Percentiles rank a stretch among this genome's conserved stretches.
Evolutionary conservation across 148 eudicot genomes (phyloP).

Genomic region (Heliosperma pusillum): DNA sequence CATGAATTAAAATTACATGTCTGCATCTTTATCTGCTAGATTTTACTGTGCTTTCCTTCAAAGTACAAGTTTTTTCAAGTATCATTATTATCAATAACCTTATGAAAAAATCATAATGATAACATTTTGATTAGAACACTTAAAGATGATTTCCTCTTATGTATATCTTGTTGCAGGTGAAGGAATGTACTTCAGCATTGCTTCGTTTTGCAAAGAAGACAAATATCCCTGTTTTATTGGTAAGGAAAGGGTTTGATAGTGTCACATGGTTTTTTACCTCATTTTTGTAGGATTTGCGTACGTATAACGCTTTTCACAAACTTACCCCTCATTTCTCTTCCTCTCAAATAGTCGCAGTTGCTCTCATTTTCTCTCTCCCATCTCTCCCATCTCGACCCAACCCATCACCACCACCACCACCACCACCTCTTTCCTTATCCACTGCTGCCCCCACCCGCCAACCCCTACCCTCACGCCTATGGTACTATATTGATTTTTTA

Average conservation of each 20-base stretch:
- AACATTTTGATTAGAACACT: background rate
- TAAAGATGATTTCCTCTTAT: background rate
- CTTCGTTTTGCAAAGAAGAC: conserved; percentile 93
- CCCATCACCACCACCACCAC: too few species aligned
- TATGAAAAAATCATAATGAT: background rate
- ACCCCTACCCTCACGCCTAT: too few species aligned
- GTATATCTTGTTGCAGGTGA: conserved; percentile 51
- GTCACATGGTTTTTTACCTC: background rate
- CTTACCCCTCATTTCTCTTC: background rate
- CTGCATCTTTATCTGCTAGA: background rate
- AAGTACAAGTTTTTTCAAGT: background rate
- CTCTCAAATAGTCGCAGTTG: background rate
- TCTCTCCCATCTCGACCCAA: too few species aligned
- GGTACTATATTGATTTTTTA: too few species aligned
- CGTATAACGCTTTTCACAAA: too few species aligned
- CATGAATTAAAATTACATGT: background rate
- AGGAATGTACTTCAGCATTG: conserved; percentile 91
- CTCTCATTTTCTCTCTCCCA: background rate
- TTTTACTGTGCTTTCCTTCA: background rate
- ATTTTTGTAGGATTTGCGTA: too few species aligned
- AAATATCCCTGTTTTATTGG: conserved; percentile 80
- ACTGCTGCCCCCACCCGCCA: too few species aligned
- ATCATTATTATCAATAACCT: too few species aligned
- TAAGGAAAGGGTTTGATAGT: conserved; percentile 27
- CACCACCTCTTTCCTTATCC: too few species aligned